These are phyloP conservation scores for Tetraselmis striata DNA, from an alignment of 139 green algal species.

Conservation along the genomic window DNA sequence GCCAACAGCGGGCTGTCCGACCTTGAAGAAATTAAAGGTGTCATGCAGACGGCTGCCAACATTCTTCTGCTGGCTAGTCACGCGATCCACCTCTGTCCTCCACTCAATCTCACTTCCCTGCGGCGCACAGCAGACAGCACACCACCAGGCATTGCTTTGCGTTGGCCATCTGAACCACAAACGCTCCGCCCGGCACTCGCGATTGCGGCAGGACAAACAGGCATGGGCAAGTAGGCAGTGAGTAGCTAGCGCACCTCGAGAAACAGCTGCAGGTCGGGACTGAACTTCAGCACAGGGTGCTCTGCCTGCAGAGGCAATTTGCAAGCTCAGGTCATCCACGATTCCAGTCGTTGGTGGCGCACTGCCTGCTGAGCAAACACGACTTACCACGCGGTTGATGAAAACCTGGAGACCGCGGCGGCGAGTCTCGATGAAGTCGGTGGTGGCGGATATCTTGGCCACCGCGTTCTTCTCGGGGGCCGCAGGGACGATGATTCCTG, in stretches of 20 bases:
- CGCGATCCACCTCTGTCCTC: not conserved
- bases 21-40: not conserved
- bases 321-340: too few species aligned
- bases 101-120: not conserved
- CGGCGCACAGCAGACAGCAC: too few species aligned
- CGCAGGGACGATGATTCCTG: conserved; percentile 81
- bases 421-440: conserved; percentile 86
- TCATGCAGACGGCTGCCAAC: not conserved
- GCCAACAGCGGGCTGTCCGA: too few species aligned
- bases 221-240: too few species aligned
- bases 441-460: conserved; percentile 83
- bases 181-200: too few species aligned
- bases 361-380: too few species aligned
- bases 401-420: conserved; percentile 69
- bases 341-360: too few species aligned
- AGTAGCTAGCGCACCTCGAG: conserved; percentile 46
- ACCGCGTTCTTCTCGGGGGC: conserved; percentile 88
- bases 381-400: conserved; percentile 62
- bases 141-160: too few species aligned
- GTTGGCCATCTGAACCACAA: too few species aligned
- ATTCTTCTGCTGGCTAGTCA: not conserved
- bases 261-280: conserved; percentile 67
- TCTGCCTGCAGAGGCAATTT: conserved; percentile 26
- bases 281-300: conserved; percentile 67
- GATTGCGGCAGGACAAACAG: too few species aligned